Percentiles rank a stretch among this genome's conserved stretches.
phyloP scores from a whole-genome alignment of 2,329 filamentous ascomycete species.

The Salinomyces thailandicus region DNA sequence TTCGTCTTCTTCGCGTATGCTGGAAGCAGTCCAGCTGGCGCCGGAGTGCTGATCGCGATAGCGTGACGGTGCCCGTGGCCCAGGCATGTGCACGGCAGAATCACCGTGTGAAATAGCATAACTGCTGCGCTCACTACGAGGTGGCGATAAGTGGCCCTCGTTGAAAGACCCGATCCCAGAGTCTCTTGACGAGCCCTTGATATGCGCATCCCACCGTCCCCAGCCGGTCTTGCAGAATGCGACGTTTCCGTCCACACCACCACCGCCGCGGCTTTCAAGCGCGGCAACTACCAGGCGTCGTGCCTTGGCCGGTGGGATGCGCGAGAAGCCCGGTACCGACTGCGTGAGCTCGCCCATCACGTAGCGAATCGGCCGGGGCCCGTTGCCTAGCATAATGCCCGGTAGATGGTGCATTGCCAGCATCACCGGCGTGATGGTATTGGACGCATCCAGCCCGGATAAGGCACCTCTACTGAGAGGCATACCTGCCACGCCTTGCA shows the following conservation, averaged over 20 bases:
- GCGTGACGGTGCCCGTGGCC: constrained; percentile 14
- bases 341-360: constrained; percentile 92
- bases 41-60: constrained; percentile 30
- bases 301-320: constrained; percentile 80
- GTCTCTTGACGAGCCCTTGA: constrained; percentile 43
- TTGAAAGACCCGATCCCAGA: constrained; percentile 29
- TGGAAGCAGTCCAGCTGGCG: constrained; percentile 58
- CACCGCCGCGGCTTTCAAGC: constrained; percentile 64
- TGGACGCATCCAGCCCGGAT: constrained; percentile 56
- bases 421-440: constrained; percentile 73
- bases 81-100: constrained; percentile 24
- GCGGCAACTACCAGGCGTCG: constrained; percentile 85
- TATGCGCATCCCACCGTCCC: constrained; percentile 87
- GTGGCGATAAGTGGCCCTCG: constrained; percentile 34
- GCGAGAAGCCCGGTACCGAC: constrained; percentile 82
- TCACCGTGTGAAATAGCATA: constrained; percentile 26
- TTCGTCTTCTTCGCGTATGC: constrained; percentile 54
- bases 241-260: constrained; percentile 56
- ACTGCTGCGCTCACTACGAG: constrained; percentile 38
- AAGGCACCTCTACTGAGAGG: constrained; percentile 42
- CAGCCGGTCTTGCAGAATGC: constrained; percentile 93
- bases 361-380: constrained; percentile 85
- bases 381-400: constrained; percentile 78
- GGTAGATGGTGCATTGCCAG: constrained; percentile 85
- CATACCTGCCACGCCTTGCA: constrained; percentile 18